Base-by-base conservation (phyloP, 106 monocot genomes). In the Platanthera guangdongensis region DNA sequence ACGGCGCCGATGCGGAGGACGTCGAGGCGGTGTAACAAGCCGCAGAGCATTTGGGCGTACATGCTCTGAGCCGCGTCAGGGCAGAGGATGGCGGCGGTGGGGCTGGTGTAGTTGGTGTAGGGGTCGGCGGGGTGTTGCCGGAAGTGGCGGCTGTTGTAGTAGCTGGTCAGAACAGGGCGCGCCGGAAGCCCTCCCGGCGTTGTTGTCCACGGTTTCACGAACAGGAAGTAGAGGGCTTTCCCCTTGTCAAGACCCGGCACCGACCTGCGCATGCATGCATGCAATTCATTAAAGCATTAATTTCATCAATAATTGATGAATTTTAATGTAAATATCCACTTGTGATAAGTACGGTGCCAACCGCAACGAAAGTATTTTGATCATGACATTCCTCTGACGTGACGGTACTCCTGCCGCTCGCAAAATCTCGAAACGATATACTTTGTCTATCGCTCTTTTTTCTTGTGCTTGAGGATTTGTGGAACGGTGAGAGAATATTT, bases 171-270 rank as follows among this genome's bases (percentile, higher is more conserved):
- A 3, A 78, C 80, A 16, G 90, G 90, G 49, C 87, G 75, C 19
- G 90, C 90, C 69, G 81, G 32, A 2, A 90, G 74, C 4, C 90
- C 90, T 49, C 90, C 85, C 52, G 90, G 87, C 1, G 87, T 90
- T 72, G 81, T 85, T 18, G 81, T 81, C 79, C 85, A 87, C 53
- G 85, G 77, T 28, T 87, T 90, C 7, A 87, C 85, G 77, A 90
- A 87, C 30, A 85, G 68, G 77, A 90, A 90, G 79, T 90, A 85
- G 48, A 90, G 81, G 8, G 83, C 90, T 73, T 90, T 90, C 39
- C 90, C 90, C 54, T 90, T 86, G 81, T 90, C 85, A 6, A 90
- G 72, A 62, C 87, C 90, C 14, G 87, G 83, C 52, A 90, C 87
- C 19, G 83, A 85, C 16, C 90, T 90, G 84, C 7, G 21, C 21